A percentile compares a stretch with the other conserved stretches of the same genome.
Conservation (phyloP, 345 rosid genomes). For the Boechera stricta region DNA sequence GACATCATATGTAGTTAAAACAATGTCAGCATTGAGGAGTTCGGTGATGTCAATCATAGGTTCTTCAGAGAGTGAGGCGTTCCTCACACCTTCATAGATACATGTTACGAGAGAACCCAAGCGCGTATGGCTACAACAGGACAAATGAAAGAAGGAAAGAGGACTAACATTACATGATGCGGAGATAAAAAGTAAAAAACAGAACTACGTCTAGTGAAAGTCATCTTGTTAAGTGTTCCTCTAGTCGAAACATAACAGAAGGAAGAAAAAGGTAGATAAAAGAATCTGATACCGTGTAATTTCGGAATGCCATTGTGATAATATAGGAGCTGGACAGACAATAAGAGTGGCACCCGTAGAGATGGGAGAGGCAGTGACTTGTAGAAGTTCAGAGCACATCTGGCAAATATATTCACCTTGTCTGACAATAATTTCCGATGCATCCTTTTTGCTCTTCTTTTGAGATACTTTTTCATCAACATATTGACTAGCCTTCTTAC, state of each 20-base stretch:
- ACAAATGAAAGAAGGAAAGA: constrained; percentile 42
- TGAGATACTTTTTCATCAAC: constrained; percentile 32
- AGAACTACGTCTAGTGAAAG: not conserved
- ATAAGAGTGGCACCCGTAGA: constrained; percentile 91
- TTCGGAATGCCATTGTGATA: constrained; percentile 95
- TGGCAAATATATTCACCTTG: constrained; percentile 81
- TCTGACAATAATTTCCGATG: constrained; percentile 57
- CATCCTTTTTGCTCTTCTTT: constrained; percentile 61
- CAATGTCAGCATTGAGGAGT: constrained; percentile 76
- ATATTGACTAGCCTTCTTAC: constrained; percentile 46
- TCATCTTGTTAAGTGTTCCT: constrained; percentile 11
- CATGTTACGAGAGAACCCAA: constrained; percentile 72
- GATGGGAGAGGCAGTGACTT: constrained; percentile 77
- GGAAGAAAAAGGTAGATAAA: constrained; percentile 17
- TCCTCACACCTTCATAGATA: constrained; percentile 88
- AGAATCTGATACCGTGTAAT: constrained; percentile 66
- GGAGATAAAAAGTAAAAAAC: constrained; percentile 5
- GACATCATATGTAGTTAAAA: constrained; percentile 93
- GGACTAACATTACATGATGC: constrained; percentile 34
- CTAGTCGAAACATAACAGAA: constrained; percentile 17
- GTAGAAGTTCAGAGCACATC: constrained; percentile 77
- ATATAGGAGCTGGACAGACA: constrained; percentile 94
- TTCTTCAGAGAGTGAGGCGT: constrained; percentile 61
- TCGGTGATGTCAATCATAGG: constrained; percentile 60
- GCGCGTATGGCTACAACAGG: constrained; percentile 72